Evolutionary conservation across 768 basidiomycete genomes (phyloP), one percentile per base, ranked within the genome.

Genomic region (Lyophyllum atratum): DNA sequence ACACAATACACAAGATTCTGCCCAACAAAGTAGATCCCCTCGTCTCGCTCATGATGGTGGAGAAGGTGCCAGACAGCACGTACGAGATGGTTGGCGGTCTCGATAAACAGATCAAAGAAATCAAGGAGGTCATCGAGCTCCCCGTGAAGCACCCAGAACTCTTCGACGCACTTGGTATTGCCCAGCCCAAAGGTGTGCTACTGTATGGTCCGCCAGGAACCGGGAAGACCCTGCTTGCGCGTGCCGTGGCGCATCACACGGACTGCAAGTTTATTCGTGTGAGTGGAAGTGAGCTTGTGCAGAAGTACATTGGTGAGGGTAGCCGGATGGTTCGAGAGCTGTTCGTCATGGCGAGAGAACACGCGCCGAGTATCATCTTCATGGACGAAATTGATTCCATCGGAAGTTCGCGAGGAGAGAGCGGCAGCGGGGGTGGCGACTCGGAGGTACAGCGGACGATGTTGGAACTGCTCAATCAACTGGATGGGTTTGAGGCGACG

Each of bases 361-460:
- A 97, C 67, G 96, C 96, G 31, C 96, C 96, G 33, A 92, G 90
- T 72, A 97, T 98, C 75, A 97, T 98, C 70, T 98, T 98, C 80
- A 97, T 98, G 95, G 96, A 98, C 70, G 96, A 98, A 75, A 98
- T 98, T 61, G 96, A 98, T 74, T 94, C 92, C 19, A 98, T 98
- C 67, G 96, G 96, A 53, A 91, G 89, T 60, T 93, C 93, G 60
- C 76, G 95, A 69, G 93, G 95, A 11, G 92, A 95, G 69, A 87
- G 95, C 67, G 93, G 95, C 17, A 91, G 92, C 49, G 90, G 92
- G 21, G 87, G 87, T 40, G 92, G 92, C 1, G 92, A 95, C 66
- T 91, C 89, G 3, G 93, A 94, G 71, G 92, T 93, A 56, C 92
- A 95, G 76, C 76, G 92, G 53, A 95, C 92, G 55, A 93, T 94